Base-by-base conservation (phyloP, 2,329 filamentous ascomycete species). In the Colletotrichum lindemuthianum region DNA sequence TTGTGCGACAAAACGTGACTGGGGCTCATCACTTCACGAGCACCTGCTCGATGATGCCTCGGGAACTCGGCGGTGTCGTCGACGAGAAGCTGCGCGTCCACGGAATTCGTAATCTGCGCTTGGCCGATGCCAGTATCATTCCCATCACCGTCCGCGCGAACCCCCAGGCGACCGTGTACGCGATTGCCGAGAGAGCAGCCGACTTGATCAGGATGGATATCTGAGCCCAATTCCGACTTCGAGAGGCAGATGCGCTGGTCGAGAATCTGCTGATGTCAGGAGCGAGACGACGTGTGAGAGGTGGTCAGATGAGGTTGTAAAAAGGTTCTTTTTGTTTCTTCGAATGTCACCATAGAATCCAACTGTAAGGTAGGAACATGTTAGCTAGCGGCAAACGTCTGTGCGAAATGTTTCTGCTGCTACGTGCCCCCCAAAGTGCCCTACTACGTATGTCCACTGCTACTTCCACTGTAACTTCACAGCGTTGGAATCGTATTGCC, bases 21-120 rank as follows among this genome's bases (percentile, higher is more conserved):
- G 76, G 76, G 9, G 74, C 73, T 39, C 85, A 81, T 64, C 84
- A 87, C 70, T 78, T 81, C 0, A 72, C 77, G 2, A 82, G 85
- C 6, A 85, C 81, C 24, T 79, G 79, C 50, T 78, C 80, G 15
- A 85, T 85, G 82, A 73, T 82, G 68, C 81, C 84, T 86, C 69
- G 6, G 80, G 84, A 11, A 84, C 81, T 36, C 78, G 79, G 51
- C 77, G 82, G 82, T 45, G 82, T 84, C 2, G 81, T 84, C 2
- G 78, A 81, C 63, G 69, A 76, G n/a, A 70, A 76, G 36, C 70
- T 84, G 37, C 71, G 75, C 40, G 82, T 84, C 0, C 81, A 82
- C 60, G 82, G 82, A 2, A 77, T 76, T 11, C 71, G 73, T 50
- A 78, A 80, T 48, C 70, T 84, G 49, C 75, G 82, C 16, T 72